phyloP scores from a whole-genome alignment of 345 rosid species.

The Angophora floribunda region DNA sequence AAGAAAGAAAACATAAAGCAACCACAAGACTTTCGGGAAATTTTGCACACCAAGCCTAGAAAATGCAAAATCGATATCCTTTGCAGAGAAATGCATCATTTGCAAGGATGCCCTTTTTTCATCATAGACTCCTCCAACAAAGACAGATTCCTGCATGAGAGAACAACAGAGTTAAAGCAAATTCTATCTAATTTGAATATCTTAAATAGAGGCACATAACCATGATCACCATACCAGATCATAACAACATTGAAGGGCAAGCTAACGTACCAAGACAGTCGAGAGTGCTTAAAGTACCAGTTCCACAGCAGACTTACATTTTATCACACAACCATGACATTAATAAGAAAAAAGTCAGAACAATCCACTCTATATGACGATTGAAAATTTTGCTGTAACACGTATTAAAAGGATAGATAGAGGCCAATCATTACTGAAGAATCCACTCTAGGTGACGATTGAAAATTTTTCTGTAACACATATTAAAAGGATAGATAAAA shows the following conservation, averaged over 20 bases:
- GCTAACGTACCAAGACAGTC: not conserved
- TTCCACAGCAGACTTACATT: not conserved
- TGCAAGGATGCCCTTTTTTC: constrained; percentile 49
- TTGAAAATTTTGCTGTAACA: not conserved
- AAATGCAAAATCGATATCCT: constrained; percentile 65
- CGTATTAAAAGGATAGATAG: not conserved
- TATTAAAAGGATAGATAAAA: no score
- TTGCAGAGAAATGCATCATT: constrained; percentile 58
- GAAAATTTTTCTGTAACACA: no score
- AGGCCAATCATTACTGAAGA: not conserved
- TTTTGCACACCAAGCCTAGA: constrained; percentile 55
- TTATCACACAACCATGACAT: not conserved
- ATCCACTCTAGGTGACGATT: not conserved
- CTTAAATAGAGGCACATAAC: not conserved
- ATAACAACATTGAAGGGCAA: not conserved
- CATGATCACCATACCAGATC: not conserved
- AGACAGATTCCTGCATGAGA: constrained; percentile 51
- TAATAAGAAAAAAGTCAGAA: not conserved
- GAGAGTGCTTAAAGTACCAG: not conserved
- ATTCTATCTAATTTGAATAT: not conserved
- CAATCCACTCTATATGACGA: not conserved
- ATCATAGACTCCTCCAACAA: constrained; percentile 19
- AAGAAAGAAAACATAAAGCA: not conserved
- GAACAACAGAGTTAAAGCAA: not conserved
- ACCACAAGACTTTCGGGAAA: not conserved